Evolutionary conservation across 345 rosid species (phyloP).

Genomic region (Gossypium longicalyx): DNA sequence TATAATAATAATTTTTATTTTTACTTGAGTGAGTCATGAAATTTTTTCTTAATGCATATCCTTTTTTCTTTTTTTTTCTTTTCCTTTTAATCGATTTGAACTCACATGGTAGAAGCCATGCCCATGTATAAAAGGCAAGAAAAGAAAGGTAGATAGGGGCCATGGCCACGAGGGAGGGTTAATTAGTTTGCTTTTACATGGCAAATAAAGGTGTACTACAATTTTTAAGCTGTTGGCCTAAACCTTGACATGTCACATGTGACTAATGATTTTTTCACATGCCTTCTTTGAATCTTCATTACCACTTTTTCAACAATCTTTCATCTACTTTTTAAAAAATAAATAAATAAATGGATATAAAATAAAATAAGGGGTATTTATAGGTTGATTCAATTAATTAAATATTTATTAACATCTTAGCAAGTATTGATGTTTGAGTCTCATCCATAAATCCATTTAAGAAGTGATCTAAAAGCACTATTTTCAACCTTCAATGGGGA

Average conservation of each 20-base stretch:
- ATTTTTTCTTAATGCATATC: background rate
- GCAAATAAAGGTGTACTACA: background rate
- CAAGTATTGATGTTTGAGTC: too few relatives aligned
- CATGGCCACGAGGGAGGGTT: background rate
- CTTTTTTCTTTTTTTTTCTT: background rate
- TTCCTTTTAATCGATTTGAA: background rate
- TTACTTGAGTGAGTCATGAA: too few relatives aligned
- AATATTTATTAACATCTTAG: too few relatives aligned
- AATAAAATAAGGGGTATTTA: too few relatives aligned
- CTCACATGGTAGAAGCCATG: background rate
- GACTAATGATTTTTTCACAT: conserved; percentile 10
- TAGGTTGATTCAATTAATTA: too few relatives aligned
- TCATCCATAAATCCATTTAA: too few relatives aligned
- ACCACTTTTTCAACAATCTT: background rate
- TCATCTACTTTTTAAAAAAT: background rate
- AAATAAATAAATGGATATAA: background rate
- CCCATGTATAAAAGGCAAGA: background rate
- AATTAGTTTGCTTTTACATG: conserved; percentile 7
- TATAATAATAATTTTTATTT: too few relatives aligned
- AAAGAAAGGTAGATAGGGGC: background rate
- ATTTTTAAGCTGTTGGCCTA: conserved; percentile 10
- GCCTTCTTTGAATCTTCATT: background rate
- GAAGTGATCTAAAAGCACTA: too few relatives aligned
- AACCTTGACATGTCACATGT: conserved; percentile 19
- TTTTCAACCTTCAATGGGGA: too few relatives aligned